phyloP scores from a whole-genome alignment of 495 filamentous ascomycete species.

The Aspergillus saccharolyticus region DNA sequence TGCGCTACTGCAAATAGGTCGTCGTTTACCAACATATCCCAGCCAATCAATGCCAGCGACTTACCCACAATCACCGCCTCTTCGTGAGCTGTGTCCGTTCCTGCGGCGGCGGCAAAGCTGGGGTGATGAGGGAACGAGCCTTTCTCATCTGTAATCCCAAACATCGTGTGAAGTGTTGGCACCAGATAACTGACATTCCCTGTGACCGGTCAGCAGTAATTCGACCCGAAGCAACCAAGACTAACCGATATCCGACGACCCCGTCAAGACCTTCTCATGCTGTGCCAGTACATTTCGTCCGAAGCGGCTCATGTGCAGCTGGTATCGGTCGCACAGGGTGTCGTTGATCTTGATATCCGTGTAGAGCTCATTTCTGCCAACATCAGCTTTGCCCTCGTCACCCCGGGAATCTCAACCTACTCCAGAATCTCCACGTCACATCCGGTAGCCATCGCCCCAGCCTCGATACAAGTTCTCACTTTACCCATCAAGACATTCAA shows the following conservation, averaged over 20 bases:
- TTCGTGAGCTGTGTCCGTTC: constrained; percentile 32
- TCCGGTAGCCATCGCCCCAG: constrained; percentile 57
- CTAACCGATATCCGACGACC: constrained; percentile 48
- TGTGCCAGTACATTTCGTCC: constrained; percentile 41
- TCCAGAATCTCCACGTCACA: constrained; percentile 46
- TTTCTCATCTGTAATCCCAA: constrained; percentile 46
- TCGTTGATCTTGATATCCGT: constrained; percentile 58
- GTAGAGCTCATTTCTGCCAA: constrained; percentile 41
- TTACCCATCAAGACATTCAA: constrained; percentile 45
- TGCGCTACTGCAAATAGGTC: constrained; percentile 36
- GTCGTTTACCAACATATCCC: constrained; percentile 38
- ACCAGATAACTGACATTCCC: constrained; percentile 62
- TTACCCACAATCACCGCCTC: constrained; percentile 22
- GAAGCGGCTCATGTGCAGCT: constrained; percentile 46
- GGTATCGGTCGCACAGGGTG: constrained; percentile 49
- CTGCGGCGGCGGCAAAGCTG: constrained; percentile 52
- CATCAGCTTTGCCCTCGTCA: background rate
- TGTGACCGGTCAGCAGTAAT: constrained; percentile 10
- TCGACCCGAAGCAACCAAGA: background rate
- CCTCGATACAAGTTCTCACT: constrained; percentile 54
- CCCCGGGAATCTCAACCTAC: constrained; percentile 13
- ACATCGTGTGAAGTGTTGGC: constrained; percentile 56
- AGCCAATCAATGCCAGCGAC: constrained; percentile 22
- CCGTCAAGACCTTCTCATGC: constrained; percentile 45
- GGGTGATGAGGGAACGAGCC: constrained; percentile 55